phyloP scores from a whole-genome alignment of 2,329 filamentous ascomycete species.

The Aspergillus fischeri region DNA sequence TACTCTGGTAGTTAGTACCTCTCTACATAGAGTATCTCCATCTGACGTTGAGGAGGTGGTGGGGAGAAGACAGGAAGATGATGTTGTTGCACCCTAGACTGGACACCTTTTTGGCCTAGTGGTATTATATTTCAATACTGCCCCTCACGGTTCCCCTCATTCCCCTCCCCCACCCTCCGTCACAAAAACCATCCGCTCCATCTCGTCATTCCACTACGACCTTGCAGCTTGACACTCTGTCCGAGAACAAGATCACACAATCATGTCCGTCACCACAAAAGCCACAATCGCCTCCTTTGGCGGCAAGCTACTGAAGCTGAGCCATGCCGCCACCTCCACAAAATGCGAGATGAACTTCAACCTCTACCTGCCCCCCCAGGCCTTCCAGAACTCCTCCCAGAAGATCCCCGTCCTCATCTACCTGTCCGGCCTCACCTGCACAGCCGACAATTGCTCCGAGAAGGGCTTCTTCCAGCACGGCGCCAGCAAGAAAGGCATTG shows the following conservation, averaged over 20 bases:
- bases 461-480: conserved; percentile 87
- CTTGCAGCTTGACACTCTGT: neutral
- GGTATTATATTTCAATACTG: too few relatives aligned
- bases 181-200: conserved; percentile 6
- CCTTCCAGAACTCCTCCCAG: conserved; percentile 47
- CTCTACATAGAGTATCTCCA: neutral
- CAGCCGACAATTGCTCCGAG: conserved; percentile 72
- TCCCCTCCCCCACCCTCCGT: conserved; percentile 20
- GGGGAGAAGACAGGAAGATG: conserved; percentile 10
- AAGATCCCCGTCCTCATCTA: conserved; percentile 86
- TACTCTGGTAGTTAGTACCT: neutral
- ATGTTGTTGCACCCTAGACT: neutral
- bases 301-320: conserved; percentile 90
- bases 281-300: conserved; percentile 88
- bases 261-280: conserved; percentile 83
- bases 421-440: conserved; percentile 91
- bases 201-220: neutral
- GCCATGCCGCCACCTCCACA: conserved; percentile 73
- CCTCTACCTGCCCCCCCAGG: conserved; percentile 78
- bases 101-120: too few relatives aligned
- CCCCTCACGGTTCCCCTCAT: conserved; percentile 21
- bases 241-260: neutral
- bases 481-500: conserved; percentile 76
- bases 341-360: conserved; percentile 89
- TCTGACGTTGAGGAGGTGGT: neutral